Evolutionary conservation across 78 protist genomes (phyloP), one percentile per base, ranked within the genome.

Genomic region (Protostelium mycophagum): DNA sequence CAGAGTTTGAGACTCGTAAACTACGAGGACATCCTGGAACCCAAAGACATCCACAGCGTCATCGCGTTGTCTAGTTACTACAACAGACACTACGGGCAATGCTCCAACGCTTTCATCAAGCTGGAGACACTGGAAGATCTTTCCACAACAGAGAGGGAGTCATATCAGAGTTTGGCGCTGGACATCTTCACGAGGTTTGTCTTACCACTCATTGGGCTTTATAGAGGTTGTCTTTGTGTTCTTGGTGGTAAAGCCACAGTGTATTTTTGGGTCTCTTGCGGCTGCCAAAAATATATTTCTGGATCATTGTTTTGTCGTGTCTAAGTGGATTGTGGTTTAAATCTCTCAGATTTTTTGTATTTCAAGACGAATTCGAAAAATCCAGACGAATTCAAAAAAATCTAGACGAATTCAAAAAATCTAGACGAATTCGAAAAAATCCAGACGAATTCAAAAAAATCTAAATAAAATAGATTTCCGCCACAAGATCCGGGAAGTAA

Each of bases 51-150:
- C 35, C 89, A 91, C 93, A 34, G 94, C 1, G 85, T 96, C 85
- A 84, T 95, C 9, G 98, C 97, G 1, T 91, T 96, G 39, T 34
- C 96, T 10, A 87, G 96, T 1, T 93, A 87, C 86, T 36, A 84
- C 89, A 37, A 39, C 73, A 83, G 85, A 88, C 5, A n/a, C 89
- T 93, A 34, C 89, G 84, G 10, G 35, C 87, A 87, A 85, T 92
- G 96, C 87, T 93, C 97, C n/a, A 0, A 28, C 28, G 97, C 97
- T 1, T 90, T 96, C 85, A 88, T 89, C 63, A 28, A 84, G 84
- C 91, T 96, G 37, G 96, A 96, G 90, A 5, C 83, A 25, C n/a
- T 95, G 1, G 94, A 87, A 86, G 88, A 23, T 23, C 83, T 38
- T 28, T 73, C 85, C 0, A 35, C n/a, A 0, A 35, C 0, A 73